phyloP scores from a whole-genome alignment of 148 eudicot species.

The Spergularia bocconei region DNA sequence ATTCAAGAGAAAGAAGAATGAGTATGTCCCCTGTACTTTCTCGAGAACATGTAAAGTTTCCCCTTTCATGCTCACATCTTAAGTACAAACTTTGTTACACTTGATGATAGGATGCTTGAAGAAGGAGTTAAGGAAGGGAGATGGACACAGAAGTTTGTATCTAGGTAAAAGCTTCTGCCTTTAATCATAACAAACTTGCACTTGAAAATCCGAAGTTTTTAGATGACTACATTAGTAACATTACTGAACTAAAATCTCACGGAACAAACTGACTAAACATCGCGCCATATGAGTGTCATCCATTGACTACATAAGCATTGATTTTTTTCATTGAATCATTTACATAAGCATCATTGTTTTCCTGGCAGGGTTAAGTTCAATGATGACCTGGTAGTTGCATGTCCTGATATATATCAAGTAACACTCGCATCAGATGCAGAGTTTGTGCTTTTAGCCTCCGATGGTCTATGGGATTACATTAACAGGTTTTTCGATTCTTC shows the following conservation, averaged over 20 bases:
- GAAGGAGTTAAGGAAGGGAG: constrained; percentile 78
- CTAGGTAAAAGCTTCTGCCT: constrained; percentile 51
- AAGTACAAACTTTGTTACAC: constrained; percentile 7
- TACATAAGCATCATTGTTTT: constrained; percentile 3
- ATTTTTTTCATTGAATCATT: background rate
- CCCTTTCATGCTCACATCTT: constrained; percentile 16
- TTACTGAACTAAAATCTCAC: too few relatives aligned
- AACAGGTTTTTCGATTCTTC: constrained; percentile 49
- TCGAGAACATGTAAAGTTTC: background rate
- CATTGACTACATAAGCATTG: too few relatives aligned
- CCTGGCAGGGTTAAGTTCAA: constrained; percentile 55
- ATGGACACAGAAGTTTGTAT: constrained; percentile 78
- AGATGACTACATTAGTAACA: too few relatives aligned
- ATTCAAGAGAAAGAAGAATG: constrained; percentile 89
- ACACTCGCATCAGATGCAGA: constrained; percentile 76
- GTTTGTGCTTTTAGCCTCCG: constrained; percentile 78
- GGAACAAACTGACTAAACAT: too few relatives aligned
- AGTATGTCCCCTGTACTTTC: constrained; percentile 44
- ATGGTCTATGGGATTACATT: constrained; percentile 96
- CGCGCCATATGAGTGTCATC: too few relatives aligned
- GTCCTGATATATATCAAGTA: constrained; percentile 72
- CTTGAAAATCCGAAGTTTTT: too few relatives aligned
- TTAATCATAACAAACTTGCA: background rate
- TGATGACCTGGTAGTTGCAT: constrained; percentile 69
- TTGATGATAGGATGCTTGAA: constrained; percentile 67